These are phyloP conservation scores for Tolypocladium cylindrosporum DNA, from an alignment of 2,329 filamentous ascomycete genomes.

Conservation along the genomic window DNA sequence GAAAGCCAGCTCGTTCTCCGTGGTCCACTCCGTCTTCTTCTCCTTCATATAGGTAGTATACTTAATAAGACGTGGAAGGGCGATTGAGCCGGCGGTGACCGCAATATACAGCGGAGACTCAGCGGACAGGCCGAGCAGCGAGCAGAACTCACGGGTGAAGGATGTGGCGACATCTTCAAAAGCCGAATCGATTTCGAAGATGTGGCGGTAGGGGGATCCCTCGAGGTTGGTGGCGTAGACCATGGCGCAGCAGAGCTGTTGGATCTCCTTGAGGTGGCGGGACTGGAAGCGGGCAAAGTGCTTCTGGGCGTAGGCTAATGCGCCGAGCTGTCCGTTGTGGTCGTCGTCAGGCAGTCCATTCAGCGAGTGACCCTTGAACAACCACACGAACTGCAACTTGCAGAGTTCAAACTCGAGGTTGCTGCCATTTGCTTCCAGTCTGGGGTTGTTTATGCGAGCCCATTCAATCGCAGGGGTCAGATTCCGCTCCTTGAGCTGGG, in stretches of 20 bases:
- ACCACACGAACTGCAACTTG: constrained; percentile 80
- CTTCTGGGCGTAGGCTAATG: constrained; percentile 64
- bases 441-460: constrained; percentile 61
- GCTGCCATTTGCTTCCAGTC: constrained; percentile 72
- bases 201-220: constrained; percentile 65
- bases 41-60: constrained; percentile 79
- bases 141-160: constrained; percentile 93
- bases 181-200: constrained; percentile 65
- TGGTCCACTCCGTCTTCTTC: constrained; percentile 91
- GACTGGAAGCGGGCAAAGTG: constrained; percentile 67
- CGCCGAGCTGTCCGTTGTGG: constrained; percentile 48
- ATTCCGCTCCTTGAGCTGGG: constrained; percentile 64
- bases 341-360: constrained; percentile 46
- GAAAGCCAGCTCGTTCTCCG: constrained; percentile 79
- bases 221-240: constrained; percentile 66
- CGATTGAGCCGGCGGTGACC: constrained; percentile 84
- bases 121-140: constrained; percentile 76
- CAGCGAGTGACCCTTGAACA: constrained; percentile 57
- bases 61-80: constrained; percentile 80
- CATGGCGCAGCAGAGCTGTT: constrained; percentile 72
- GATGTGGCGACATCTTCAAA: constrained; percentile 80
- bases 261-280: constrained; percentile 69
- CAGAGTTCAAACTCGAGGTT: constrained; percentile 93
- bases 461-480: constrained; percentile 78
- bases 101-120: constrained; percentile 91